Base-by-base conservation (phyloP, 768 basidiomycete genomes). In the Sporobolomyces roseus region DNA sequence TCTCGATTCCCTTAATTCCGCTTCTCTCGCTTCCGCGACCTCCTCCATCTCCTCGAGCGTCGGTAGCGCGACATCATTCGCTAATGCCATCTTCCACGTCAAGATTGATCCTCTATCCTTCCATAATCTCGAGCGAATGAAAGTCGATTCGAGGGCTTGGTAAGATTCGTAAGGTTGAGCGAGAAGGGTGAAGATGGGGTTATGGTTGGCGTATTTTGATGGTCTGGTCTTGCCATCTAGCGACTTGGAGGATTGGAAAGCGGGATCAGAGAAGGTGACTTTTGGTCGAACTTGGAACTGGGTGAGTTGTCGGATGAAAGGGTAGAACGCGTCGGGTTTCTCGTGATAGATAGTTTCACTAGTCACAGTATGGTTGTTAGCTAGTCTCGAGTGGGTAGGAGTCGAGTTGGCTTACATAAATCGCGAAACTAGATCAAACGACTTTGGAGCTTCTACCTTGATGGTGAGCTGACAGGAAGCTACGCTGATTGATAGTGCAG, bases 171-270 rank as follows among this genome's bases (percentile, higher is more conserved):
- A 62, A 16, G 63, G 46, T 43, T 33, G 17, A 19, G 55, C 54
- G 25, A 45, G 53, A 23, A 41, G 59, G 10, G 68, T 65, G 49
- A 70, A 70, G 53, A 70, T 36, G 4, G 68, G 68, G 48, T 70
- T 70, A 41, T 70, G 63, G 30, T 62, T 52, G 27, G 49, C 49
- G 58, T 69, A 69, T 30, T 7, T 23, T 14, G 29, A 19, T 7
- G 43, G 56, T 27, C 56, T 38, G 3, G 51, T 30, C 45, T 60
- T 59, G 45, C 67, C 67, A 9, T 69, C 67, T 43, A 64, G 43
- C 1, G 50, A 45, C 2, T 32, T 30, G 2, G 29, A 32, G 4
- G 50, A 46, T 19, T 45, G 9, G 51, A 69, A 69, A 7, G 41
- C 62, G 0, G 62, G 35, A 35, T 63, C 21, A 23, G 55, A 25